phyloP scores from a whole-genome alignment of 176 grass and related monocot genomes.

The Bolboschoenus planiculmis region DNA sequence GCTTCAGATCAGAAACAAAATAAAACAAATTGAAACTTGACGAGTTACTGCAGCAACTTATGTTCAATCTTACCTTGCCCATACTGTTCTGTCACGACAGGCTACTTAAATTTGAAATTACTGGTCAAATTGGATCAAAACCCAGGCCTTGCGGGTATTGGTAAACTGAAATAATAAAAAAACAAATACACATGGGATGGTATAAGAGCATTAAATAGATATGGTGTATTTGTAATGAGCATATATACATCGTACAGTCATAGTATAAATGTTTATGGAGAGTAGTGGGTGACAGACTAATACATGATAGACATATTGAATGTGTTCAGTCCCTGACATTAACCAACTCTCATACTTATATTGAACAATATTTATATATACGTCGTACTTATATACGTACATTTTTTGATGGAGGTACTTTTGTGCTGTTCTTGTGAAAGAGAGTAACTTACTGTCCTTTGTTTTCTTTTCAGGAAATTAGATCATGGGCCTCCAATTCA shows the following conservation, averaged over 20 bases:
- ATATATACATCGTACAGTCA: not conserved
- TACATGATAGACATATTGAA: not conserved
- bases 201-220: no score
- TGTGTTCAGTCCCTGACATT: not conserved
- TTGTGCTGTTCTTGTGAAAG: not conserved
- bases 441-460: not conserved
- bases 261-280: constrained; percentile 7
- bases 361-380: not conserved
- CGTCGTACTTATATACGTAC: not conserved
- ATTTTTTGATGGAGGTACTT: not conserved
- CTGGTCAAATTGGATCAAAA: not conserved
- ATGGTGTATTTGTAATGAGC: not conserved
- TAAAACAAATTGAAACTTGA: not conserved
- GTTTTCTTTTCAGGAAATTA: not conserved
- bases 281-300: not conserved
- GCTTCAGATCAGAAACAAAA: not conserved
- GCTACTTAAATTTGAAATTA: not conserved
- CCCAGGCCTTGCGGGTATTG: not conserved
- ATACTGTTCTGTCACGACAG: not conserved
- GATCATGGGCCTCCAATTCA: not conserved
- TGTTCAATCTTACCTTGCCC: not conserved
- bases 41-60: not conserved
- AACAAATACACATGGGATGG: not conserved
- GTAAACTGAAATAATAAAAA: not conserved
- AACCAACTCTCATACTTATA: not conserved